Evolutionary conservation across 2,329 filamentous ascomycete species (phyloP), one percentile per base, ranked within the genome.

Genomic region (Penicillium sp.): DNA sequence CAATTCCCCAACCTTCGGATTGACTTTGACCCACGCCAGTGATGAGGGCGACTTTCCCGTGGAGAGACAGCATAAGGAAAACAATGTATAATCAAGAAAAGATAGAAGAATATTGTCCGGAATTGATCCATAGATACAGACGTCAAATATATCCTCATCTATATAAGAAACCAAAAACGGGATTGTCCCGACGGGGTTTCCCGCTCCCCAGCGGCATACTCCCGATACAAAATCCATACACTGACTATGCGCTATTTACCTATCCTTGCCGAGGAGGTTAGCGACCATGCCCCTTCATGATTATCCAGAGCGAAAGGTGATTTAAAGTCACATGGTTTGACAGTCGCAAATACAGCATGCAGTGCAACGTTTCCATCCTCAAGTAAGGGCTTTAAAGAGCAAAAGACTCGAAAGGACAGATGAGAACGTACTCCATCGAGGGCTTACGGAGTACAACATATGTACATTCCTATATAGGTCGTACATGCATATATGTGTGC

Each of bases 1-100:
- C 80, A 59, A 80, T 82, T 34, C 79, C 79, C 81, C 79, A 82
- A 29, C 76, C 71, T 20, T 59, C 61, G 42, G 70, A 67, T 18
- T 75, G 72, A 16, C 72, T 72, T 64, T 79, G 76, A 35, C 67
- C 66, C 20, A 69, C 61, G 16, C 67, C 67, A 29, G 60, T 67
- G 8, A 69, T 58, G 18, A 69, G 58, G 51, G 56, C 66, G 2
- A 67, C 57, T 51, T 69, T 69, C 24, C 59, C 57, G 35, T 38
- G 13, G 13, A 52, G 40, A 20, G 49, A 44, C 29, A 51, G n/a
- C 39, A 44, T 44, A 22, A 51, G 16, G 14, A 7, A 7, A n/a
- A 7, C 18, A 7, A 35, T 29, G 16, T 26, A n/a, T 11, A 26
- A 11, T 11, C 14, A n/a, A 11, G 10, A 37, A 38, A 37, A 38